A percentile compares a stretch with the other conserved stretches of the same genome.
phyloP scores from a whole-genome alignment of 73 alveolate species.

The Symbiodinium natans region DNA sequence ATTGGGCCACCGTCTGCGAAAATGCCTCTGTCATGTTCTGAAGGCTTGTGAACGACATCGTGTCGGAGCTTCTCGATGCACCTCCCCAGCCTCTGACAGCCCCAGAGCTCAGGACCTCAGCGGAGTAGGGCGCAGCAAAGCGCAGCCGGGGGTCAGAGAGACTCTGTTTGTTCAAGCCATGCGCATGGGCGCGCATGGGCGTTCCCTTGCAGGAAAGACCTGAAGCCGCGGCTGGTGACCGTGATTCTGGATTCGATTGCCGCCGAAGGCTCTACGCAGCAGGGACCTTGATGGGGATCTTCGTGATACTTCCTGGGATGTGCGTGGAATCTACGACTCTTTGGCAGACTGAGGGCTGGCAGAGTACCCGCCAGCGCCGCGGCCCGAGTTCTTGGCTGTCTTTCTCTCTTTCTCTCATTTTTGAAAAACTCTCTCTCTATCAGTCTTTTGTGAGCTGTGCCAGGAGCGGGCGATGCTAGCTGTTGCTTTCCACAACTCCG shows the following conservation, averaged over 20 bases:
- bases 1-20: not conserved
- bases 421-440: too few species aligned
- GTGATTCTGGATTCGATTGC: slow-evolving; percentile 48
- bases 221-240: slow-evolving; percentile 56
- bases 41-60: slow-evolving; percentile 80
- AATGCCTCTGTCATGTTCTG: not conserved
- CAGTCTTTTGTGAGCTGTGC: too few species aligned
- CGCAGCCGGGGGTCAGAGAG: not conserved
- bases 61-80: slow-evolving; percentile 16
- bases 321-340: too few species aligned
- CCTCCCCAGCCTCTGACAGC: slow-evolving; percentile 67
- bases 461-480: slow-evolving; percentile 74
- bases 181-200: not conserved
- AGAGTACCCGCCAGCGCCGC: too few species aligned
- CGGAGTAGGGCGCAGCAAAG: not conserved
- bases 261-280: not conserved
- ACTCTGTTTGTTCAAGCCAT: not conserved
- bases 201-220: slow-evolving; percentile 44
- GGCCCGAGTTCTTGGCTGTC: too few species aligned
- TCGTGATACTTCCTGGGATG: too few species aligned
- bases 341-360: too few species aligned
- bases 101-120: slow-evolving; percentile 46
- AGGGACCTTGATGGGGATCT: too few species aligned
- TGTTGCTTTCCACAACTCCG: slow-evolving; percentile 33
- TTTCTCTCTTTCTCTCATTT: too few species aligned